Evolutionary conservation across 352 stramenopile genomes (phyloP), one percentile per base, ranked within the genome.

Genomic region (Phytophthora tubulina): DNA sequence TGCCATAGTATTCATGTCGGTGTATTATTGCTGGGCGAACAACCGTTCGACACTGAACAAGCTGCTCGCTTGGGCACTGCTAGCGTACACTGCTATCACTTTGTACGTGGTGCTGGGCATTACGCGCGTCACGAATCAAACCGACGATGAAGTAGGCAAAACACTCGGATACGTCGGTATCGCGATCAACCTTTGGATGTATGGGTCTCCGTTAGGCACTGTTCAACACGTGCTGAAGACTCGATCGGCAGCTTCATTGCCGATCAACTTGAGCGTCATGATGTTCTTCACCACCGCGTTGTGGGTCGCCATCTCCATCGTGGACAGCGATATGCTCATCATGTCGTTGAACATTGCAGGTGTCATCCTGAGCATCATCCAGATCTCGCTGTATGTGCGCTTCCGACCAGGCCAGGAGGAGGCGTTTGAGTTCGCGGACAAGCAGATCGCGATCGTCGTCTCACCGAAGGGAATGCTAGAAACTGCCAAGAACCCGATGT

Each of bases 61-160:
- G 17, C 31, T 70, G 2, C 48, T 72, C 1, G 56, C 61, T 3
- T 41, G 50, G 14, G 72, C 50, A 6, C 15, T 63, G 8, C 35
- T 61, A 44, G 21, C 54, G 1, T 74, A 65, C 44, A 33, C 72
- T 17, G 46, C 44, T 39, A 74, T 63, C 54, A 78, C 78, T 6
- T 17, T 60, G 17, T 88, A 86, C 62, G 67, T 78, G 30, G 67
- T 72, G 31, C 46, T 88, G 32, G 78, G 76, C 10, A 31, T 78
- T 11, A 42, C 59, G 10, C 45, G 66, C 6, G 67, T 80, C 15
- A 88, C 78, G 13, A 44, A 73, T 38, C 78, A 85, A 57, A 70
- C 53, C 1, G 4, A 76, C 15, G 42, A 76, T 36, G 35, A 84
- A 41, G 70, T 80, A 3, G 63, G 60, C 14, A 63, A 78, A 27